phyloP scores from a whole-genome alignment of 768 basidiomycete genomes.

The Auricularia cornea region DNA sequence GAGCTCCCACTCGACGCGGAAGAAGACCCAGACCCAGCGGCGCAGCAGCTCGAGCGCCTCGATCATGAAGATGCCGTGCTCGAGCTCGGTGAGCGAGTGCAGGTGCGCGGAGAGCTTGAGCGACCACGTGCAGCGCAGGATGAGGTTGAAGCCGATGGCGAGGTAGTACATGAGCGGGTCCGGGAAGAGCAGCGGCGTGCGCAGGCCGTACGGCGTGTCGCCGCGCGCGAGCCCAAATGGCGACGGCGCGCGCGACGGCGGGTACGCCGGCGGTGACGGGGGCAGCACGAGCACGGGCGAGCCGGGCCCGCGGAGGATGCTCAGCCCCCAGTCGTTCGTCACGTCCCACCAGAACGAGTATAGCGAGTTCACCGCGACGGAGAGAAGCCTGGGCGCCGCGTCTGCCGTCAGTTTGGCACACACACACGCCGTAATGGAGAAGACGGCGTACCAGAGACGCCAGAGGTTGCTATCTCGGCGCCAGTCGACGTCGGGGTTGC shows the following conservation, averaged over 20 bases:
- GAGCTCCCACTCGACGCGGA: slow-evolving; percentile 95
- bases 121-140: slow-evolving; percentile 89
- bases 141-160: slow-evolving; percentile 70
- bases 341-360: slow-evolving; percentile 99
- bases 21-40: slow-evolving; percentile 97
- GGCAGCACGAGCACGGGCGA: slow-evolving; percentile 19
- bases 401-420: not conserved
- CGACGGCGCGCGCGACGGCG: slow-evolving; percentile 7
- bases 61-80: slow-evolving; percentile 77
- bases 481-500: slow-evolving; percentile 45
- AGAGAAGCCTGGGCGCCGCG: slow-evolving; percentile 66
- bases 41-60: slow-evolving; percentile 84
- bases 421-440: not conserved
- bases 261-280: slow-evolving; percentile 14
- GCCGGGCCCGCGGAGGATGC: slow-evolving; percentile 40
- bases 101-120: slow-evolving; percentile 84
- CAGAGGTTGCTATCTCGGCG: slow-evolving; percentile 72
- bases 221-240: not conserved
- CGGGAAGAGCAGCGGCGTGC: slow-evolving; percentile 67
- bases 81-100: slow-evolving; percentile 71
- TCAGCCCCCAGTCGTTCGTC: slow-evolving; percentile 94
- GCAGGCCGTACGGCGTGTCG: slow-evolving; percentile 55
- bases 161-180: slow-evolving; percentile 74
- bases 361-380: slow-evolving; percentile 78
- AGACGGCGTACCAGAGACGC: slow-evolving; percentile 61